These are phyloP conservation scores for Lenwebbia sp. DNA, from an alignment of 345 rosid genomes.

Conservation along the genomic window DNA sequence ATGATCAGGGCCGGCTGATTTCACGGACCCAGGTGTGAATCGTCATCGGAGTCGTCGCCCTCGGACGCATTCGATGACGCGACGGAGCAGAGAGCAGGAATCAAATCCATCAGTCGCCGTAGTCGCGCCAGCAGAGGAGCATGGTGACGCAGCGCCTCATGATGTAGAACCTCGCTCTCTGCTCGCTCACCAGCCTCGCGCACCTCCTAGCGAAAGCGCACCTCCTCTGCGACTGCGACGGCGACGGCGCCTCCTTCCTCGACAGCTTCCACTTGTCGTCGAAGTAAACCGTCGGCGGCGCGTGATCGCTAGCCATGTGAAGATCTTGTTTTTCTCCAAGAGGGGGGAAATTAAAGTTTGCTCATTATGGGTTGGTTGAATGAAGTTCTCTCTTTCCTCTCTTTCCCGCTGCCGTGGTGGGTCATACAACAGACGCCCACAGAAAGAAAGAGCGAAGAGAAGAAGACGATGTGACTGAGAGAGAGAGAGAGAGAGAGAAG, in stretches of 20 bases:
- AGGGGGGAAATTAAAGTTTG: background rate
- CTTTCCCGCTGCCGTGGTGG: background rate
- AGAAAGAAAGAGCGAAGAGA: background rate
- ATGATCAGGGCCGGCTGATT: background rate
- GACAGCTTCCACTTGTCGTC: slow-evolving; percentile 53
- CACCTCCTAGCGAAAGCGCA: slow-evolving; percentile 26
- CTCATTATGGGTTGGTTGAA: background rate
- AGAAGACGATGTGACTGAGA: background rate
- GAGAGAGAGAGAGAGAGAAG: background rate
- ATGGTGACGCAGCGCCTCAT: slow-evolving; percentile 35
- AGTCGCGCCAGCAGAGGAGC: slow-evolving; percentile 39
- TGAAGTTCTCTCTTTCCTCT: background rate
- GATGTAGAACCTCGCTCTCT: slow-evolving; percentile 38
- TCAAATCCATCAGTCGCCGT: slow-evolving; percentile 9
- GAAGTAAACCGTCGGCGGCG: slow-evolving; percentile 24
- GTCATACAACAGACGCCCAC: background rate
- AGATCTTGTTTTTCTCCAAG: background rate
- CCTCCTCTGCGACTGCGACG: background rate
- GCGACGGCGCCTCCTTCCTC: slow-evolving; percentile 20
- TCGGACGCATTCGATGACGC: background rate
- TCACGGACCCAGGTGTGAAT: background rate
- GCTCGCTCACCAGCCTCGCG: slow-evolving; percentile 27
- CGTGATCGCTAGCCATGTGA: slow-evolving; percentile 5
- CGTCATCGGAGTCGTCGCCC: background rate
- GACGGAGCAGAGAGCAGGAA: background rate